A percentile compares a stretch with the other conserved stretches of the same genome.
phyloP scores from a whole-genome alignment of 345 rosid species.

The Capsella bursapastoris region DNA sequence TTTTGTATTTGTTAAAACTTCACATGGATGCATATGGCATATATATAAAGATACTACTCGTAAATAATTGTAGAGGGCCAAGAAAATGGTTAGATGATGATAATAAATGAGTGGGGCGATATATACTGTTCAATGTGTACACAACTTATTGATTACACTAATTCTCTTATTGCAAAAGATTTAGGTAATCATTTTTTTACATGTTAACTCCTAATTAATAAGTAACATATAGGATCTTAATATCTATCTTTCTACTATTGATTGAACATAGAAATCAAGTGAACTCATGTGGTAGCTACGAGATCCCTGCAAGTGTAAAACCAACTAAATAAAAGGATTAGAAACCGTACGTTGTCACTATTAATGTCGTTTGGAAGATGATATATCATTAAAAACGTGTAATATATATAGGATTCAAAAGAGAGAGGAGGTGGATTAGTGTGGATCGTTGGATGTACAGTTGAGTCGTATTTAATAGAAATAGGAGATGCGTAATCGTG shows the following conservation, averaged over 20 bases:
- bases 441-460: conserved; percentile 40
- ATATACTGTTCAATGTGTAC: conserved; percentile 26
- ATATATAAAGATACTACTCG: conserved; percentile 18
- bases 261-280: conserved; percentile 26
- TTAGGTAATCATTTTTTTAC: no score
- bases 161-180: background rate
- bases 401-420: conserved; percentile 13
- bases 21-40: conserved; percentile 33
- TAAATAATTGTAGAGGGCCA: conserved; percentile 17
- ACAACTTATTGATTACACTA: background rate
- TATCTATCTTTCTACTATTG: no score
- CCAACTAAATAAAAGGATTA: background rate
- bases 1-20: conserved; percentile 22
- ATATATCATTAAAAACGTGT: conserved; percentile 21
- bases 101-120: conserved; percentile 39
- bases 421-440: conserved; percentile 1
- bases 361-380: conserved; percentile 22
- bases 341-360: conserved; percentile 8
- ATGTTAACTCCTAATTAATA: no score
- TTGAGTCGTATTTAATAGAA: conserved; percentile 28
- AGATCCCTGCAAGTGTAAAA: background rate
- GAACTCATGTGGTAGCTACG: conserved; percentile 17
- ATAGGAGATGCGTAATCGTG: conserved; percentile 21
- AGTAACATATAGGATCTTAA: no score
- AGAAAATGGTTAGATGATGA: conserved; percentile 37